phyloP scores from a whole-genome alignment of 2,329 filamentous ascomycete genomes.

The Colletotrichum sp. region DNA sequence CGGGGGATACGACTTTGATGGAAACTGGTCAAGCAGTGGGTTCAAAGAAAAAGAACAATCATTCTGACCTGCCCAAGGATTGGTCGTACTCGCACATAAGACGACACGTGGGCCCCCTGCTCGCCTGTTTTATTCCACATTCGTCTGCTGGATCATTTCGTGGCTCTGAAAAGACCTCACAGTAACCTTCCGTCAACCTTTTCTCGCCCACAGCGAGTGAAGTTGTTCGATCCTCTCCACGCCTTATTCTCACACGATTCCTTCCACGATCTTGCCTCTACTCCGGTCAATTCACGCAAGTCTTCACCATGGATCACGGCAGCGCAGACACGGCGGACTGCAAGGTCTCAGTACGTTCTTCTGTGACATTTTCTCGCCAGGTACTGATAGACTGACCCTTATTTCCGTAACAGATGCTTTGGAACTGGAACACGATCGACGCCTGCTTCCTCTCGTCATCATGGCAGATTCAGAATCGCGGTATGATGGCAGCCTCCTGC shows the following conservation, averaged over 20 bases:
- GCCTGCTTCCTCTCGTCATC: constrained; percentile 1
- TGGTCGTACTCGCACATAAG: not conserved
- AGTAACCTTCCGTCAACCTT: not conserved
- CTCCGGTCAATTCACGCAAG: not conserved
- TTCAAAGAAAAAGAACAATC: not conserved
- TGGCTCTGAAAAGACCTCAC: not conserved
- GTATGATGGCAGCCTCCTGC: constrained; percentile 12
- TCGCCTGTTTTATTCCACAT: accelerated
- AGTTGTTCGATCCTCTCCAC: not conserved
- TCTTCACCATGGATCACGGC: constrained; percentile 15
- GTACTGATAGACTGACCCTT: not conserved
- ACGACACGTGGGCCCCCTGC: not conserved
- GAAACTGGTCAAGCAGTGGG: not conserved
- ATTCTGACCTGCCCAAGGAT: not conserved
- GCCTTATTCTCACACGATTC: not conserved
- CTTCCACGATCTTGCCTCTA: not conserved
- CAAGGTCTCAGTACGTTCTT: constrained; percentile 32
- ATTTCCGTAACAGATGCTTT: not conserved
- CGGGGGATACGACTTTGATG: not conserved
- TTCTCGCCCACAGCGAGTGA: not conserved
- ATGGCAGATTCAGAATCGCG: constrained; percentile 4
- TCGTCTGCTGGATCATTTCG: not conserved
- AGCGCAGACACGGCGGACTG: constrained; percentile 25
- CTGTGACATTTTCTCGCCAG: not conserved
- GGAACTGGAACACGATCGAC: constrained; percentile 14